Evolutionary conservation across 192 early-diverging fungal species (phyloP).

Genomic region (Coemansia sp.): DNA sequence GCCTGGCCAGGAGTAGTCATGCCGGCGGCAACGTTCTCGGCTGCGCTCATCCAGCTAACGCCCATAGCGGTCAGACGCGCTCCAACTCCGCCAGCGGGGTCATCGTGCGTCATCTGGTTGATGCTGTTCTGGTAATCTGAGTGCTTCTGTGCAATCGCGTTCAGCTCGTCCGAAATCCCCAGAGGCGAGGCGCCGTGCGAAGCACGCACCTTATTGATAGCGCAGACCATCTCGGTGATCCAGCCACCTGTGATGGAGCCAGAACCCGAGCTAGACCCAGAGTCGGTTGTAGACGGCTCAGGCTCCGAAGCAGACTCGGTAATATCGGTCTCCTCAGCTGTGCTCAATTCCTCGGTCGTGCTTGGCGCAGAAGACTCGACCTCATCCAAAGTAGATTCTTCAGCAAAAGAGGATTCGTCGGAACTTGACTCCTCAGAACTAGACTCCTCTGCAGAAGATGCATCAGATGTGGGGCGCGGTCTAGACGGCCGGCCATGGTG

Average conservation of each 20-base stretch:
- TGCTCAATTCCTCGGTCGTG: background rate
- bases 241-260: slow-evolving; percentile 22
- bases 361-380: background rate
- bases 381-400: background rate
- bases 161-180: slow-evolving; percentile 29
- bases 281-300: background rate
- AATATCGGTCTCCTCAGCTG: background rate
- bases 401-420: background rate
- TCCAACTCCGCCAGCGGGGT: slow-evolving; percentile 44
- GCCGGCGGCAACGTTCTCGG: slow-evolving; percentile 57
- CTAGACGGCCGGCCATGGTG: background rate
- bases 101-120: slow-evolving; percentile 51
- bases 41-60: slow-evolving; percentile 31
- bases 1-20: slow-evolving; percentile 33
- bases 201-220: slow-evolving; percentile 42
- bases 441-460: background rate
- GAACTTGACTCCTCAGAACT: background rate
- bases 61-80: slow-evolving; percentile 32
- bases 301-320: background rate
- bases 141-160: slow-evolving; percentile 42
- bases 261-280: background rate
- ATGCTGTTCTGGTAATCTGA: slow-evolving; percentile 54
- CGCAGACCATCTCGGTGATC: slow-evolving; percentile 45
- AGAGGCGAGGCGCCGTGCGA: slow-evolving; percentile 30
- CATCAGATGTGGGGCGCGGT: background rate